Conservation (phyloP, 352 stramenopile species). For the Pythium scleroteichum region DNA sequence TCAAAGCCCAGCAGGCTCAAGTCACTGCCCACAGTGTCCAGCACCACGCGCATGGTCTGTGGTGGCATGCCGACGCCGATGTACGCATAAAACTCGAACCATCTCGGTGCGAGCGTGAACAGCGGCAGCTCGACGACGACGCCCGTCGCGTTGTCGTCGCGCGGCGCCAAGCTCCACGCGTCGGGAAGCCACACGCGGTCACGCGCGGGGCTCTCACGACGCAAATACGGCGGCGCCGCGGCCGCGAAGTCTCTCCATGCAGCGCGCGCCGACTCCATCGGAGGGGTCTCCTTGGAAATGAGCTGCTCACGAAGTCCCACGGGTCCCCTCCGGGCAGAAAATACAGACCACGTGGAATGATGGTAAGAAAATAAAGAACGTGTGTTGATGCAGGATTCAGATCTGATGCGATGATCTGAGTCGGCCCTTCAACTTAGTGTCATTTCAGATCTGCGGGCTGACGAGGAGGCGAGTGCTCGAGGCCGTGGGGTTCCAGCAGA, state of each 20-base stretch:
- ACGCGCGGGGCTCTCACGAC: background rate
- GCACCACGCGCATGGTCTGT: conserved; percentile 21
- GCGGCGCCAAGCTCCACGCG: background rate
- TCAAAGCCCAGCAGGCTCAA: conserved; percentile 16
- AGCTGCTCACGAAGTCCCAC: too few species aligned
- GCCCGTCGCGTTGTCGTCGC: background rate
- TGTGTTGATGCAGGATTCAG: background rate
- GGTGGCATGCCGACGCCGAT: conserved; percentile 20
- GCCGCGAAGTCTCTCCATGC: conserved; percentile 12
- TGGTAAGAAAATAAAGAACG: background rate
- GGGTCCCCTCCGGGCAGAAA: too few species aligned
- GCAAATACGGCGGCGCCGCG: conserved; percentile 1
- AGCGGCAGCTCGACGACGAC: conserved; percentile 19
- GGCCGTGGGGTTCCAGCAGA: conserved; percentile 1
- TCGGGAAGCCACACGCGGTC: conserved; percentile 4
- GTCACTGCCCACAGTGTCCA: conserved; percentile 19
- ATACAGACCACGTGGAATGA: too few species aligned
- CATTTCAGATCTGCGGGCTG: background rate
- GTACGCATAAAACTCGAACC: conserved; percentile 25
- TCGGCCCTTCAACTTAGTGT: background rate
- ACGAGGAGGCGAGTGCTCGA: too few species aligned
- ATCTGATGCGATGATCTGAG: background rate
- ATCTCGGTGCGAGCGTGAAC: conserved; percentile 19
- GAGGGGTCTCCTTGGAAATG: background rate
- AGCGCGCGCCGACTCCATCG: conserved; percentile 11